These are phyloP conservation scores for Trichoderma erinaceum DNA, from an alignment of 495 filamentous ascomycete genomes.

Conservation along the genomic window DNA sequence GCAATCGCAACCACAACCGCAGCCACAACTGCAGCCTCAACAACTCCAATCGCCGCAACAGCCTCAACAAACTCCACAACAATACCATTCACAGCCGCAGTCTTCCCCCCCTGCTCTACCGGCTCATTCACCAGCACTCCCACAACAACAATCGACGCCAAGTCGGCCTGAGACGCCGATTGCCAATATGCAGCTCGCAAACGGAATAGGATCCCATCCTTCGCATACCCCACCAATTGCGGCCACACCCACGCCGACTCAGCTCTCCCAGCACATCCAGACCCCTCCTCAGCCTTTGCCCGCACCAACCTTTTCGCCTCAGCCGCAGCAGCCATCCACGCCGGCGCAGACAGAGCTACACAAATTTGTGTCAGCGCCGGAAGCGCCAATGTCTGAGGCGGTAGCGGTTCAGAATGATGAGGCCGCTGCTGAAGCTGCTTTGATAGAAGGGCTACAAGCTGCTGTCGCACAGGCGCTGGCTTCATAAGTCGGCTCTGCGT, in stretches of 20 bases:
- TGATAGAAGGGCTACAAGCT: not conserved
- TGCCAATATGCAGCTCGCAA: not conserved
- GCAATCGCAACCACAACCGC: not conserved
- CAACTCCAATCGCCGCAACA: not conserved
- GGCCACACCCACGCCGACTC: not conserved
- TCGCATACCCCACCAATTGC: not conserved
- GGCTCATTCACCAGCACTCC: not conserved
- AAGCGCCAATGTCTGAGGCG: not conserved
- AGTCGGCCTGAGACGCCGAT: conserved; percentile 3
- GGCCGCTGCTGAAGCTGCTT: not conserved
- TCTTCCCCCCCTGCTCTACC: not conserved
- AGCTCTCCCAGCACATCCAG: conserved; percentile 3
- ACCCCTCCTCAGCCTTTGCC: not conserved
- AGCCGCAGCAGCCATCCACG: conserved; percentile 4
- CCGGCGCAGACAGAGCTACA: not conserved
- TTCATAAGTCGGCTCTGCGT: not conserved
- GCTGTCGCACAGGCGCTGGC: conserved; percentile 4
- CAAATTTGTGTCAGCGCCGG: conserved; percentile 5
- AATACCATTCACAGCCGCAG: conserved; percentile 1
- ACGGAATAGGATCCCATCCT: not conserved
- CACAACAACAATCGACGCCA: not conserved
- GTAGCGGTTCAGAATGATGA: not conserved
- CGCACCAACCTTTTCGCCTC: not conserved
- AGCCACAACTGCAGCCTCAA: not conserved
- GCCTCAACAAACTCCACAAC: not conserved